Conservation (phyloP, 306 rosid genomes). For the Gastrolobium bilobum region DNA sequence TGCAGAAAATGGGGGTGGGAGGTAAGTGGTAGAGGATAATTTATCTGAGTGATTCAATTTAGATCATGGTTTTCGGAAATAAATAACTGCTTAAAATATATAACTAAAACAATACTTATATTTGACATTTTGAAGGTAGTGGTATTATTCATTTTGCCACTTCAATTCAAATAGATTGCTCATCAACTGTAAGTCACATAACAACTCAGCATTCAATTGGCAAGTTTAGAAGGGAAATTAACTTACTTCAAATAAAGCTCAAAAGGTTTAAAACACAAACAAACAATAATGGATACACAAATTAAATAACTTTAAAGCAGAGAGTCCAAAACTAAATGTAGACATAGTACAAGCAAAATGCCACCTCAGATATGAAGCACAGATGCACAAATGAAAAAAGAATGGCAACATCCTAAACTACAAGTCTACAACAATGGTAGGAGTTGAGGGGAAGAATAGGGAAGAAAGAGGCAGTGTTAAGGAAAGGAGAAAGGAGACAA, state of each 20-base stretch:
- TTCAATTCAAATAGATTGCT: constrained; percentile 43
- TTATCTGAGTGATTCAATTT: constrained; percentile 30
- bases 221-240: background rate
- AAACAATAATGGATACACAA: background rate
- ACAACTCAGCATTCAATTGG: constrained; percentile 23
- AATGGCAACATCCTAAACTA: constrained; percentile 71
- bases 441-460: constrained; percentile 80
- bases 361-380: constrained; percentile 43
- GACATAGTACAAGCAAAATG: background rate
- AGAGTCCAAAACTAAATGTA: background rate
- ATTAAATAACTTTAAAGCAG: background rate
- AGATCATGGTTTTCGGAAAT: constrained; percentile 32
- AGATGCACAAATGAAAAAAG: constrained; percentile 70
- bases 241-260: background rate
- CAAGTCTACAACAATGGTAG: constrained; percentile 59
- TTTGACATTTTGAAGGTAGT: background rate
- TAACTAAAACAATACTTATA: background rate
- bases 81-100: background rate
- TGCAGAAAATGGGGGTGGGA: background rate
- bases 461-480: constrained; percentile 94
- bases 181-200: constrained; percentile 15
- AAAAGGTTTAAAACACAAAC: constrained; percentile 17
- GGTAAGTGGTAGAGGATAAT: background rate
- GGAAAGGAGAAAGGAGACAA: constrained; percentile 99
- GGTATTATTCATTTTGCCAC: constrained; percentile 34